These are phyloP conservation scores for Coemansia sp. DNA, from an alignment of 192 early-diverging fungal genomes.

Conservation along the genomic window DNA sequence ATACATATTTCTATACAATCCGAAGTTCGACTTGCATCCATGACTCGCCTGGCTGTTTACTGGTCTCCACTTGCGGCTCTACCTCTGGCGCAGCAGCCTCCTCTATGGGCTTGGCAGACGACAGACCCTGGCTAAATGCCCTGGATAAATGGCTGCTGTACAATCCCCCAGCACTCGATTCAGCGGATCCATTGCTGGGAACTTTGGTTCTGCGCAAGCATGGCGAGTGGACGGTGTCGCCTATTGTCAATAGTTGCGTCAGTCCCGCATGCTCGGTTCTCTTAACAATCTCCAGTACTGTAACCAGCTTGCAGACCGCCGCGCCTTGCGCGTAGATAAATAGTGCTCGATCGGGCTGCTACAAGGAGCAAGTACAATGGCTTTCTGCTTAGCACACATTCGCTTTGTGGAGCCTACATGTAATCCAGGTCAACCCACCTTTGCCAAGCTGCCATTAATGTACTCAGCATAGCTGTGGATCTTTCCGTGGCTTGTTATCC, in stretches of 20 bases:
- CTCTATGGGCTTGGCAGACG: not conserved
- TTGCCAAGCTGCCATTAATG: conserved; percentile 7
- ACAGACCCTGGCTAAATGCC: not conserved
- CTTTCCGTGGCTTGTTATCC: conserved; percentile 47
- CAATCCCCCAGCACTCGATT: not conserved
- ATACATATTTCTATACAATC: not conserved
- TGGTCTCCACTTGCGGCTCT: not conserved
- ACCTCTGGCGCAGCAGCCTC: not conserved
- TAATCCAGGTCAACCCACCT: not conserved
- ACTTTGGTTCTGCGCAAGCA: not conserved
- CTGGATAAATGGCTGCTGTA: conserved; percentile 6
- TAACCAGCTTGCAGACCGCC: conserved; percentile 37
- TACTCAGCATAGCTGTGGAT: conserved; percentile 23
- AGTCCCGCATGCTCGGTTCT: conserved; percentile 5
- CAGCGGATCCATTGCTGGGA: not conserved
- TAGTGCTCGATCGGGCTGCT: not conserved
- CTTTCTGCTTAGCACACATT: not conserved
- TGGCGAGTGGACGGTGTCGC: not conserved
- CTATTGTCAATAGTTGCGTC: conserved; percentile 7
- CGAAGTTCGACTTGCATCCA: conserved; percentile 29
- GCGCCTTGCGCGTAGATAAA: conserved; percentile 36
- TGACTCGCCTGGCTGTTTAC: not conserved
- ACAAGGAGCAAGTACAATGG: not conserved
- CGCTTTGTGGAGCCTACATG: not conserved
- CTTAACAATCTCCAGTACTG: conserved; percentile 43